Evolutionary conservation across 305 asterid genomes (phyloP).

Genomic region (Caryopteris hybrid): DNA sequence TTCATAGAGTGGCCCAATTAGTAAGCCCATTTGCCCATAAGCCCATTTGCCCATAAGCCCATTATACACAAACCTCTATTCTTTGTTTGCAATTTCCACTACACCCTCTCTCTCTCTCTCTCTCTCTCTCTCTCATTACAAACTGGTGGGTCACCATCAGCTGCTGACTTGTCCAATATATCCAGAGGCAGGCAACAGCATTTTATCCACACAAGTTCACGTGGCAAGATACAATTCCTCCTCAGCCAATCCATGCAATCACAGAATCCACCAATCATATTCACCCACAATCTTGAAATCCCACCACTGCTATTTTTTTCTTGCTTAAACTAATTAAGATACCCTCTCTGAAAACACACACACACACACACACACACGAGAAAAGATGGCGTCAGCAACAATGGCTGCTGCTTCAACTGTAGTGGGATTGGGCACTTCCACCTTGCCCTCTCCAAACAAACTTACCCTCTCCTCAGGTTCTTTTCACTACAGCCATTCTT

Average conservation of each 20-base stretch:
- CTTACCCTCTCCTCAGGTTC: slow-evolving; percentile 55
- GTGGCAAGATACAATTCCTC: slow-evolving; percentile 53
- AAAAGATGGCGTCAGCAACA: slow-evolving; percentile 48
- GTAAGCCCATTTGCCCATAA: background rate
- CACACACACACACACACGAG: background rate
- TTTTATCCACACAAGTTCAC: slow-evolving; percentile 68
- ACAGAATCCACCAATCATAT: slow-evolving; percentile 30
- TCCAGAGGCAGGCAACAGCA: slow-evolving; percentile 20
- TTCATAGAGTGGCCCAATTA: background rate
- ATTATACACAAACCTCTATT: too few species aligned
- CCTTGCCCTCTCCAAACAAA: slow-evolving; percentile 45
- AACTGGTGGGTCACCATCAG: too few species aligned
- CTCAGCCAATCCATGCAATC: slow-evolving; percentile 47
- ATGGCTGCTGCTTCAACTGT: slow-evolving; percentile 52
- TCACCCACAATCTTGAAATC: slow-evolving; percentile 34
- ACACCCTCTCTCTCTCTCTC: too few species aligned
- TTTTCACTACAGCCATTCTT: too few species aligned
- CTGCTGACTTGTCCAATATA: slow-evolving; percentile 23
- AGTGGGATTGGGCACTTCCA: slow-evolving; percentile 57
- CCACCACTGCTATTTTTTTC: slow-evolving; percentile 7
- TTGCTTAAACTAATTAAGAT: slow-evolving; percentile 5
- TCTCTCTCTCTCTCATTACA: background rate
- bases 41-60: too few species aligned
- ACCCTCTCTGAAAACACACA: slow-evolving; percentile 2
- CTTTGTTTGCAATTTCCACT: too few species aligned